Evolutionary conservation across 2,329 filamentous ascomycete genomes (phyloP), one percentile per base, ranked within the genome.

Genomic region (Xylaria arbuscula): DNA sequence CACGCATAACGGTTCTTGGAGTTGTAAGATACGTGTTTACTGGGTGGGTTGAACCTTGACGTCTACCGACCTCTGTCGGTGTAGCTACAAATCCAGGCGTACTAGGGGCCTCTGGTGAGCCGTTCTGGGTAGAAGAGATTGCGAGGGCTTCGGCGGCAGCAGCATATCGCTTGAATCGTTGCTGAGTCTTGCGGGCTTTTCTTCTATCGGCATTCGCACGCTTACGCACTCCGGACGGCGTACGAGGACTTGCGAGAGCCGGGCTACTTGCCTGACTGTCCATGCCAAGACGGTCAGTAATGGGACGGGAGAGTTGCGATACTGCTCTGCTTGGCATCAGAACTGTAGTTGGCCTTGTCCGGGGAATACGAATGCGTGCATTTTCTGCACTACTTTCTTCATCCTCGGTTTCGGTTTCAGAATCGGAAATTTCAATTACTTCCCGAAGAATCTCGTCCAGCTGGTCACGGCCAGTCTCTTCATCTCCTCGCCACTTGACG

Each of bases 401-500:
- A 56, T 80, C 77, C 10, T 80, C 81, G 17, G 77, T 78, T 38
- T 79, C 79, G 17, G 82, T 84, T 74, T 88, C 86, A 5, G 84
- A 84, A 72, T 89, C 87, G n/a, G 87, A 88, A 53, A 91, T 89
- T 73, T 90, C 86, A 62, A 91, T 87, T 11, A 91, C 87, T 77
- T 91, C 89, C 59, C 87, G 84, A 40, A 91, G 81, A 66, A 91
- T 90, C 75, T 91, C 88, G 67, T 91, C 89, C 17, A 91, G 83
- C 76, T 90, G 87, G 73, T 91, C 89, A 57, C 89, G 86, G 32
- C 89, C 89, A 19, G 86, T 90, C 76, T 91, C 89, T 77, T 91
- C 89, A 73, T 91, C 89, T 64, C 89, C 89, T 81, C 89, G 88
- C 89, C 89, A 91, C 86, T 90, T 90, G 82, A 90, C 86, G 77